These are phyloP conservation scores for Avena atlantica DNA, from an alignment of 176 grass and related monocot species.

Conservation along the genomic window DNA sequence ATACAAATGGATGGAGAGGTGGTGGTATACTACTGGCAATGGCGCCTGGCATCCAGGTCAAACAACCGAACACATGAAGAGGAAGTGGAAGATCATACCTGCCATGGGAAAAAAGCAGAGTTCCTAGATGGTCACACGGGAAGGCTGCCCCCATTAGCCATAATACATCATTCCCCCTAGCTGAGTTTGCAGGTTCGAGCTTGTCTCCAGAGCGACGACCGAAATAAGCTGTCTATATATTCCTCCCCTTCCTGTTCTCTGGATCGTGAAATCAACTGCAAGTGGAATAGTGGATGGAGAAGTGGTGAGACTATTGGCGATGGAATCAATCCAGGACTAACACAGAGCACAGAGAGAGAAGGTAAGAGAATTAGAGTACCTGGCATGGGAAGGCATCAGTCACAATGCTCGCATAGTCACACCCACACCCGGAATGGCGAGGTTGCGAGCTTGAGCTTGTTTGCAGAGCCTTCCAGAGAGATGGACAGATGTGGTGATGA, in stretches of 20 bases:
- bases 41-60: not conserved
- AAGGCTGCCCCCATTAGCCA: not conserved
- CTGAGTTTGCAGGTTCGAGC: not conserved
- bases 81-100: constrained; percentile 8
- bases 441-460: constrained; percentile 5
- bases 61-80: not conserved
- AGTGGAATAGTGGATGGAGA: not conserved
- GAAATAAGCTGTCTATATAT: not conserved
- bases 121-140: constrained; percentile 2
- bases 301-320: not conserved
- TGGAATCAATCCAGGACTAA: not conserved
- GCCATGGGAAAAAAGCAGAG: not conserved
- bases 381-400: not conserved
- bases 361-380: not conserved
- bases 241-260: not conserved
- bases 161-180: not conserved
- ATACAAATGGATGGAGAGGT: not conserved
- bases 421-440: not conserved
- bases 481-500: not conserved
- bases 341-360: not conserved
- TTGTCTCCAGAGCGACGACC: not conserved
- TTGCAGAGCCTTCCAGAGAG: not conserved
- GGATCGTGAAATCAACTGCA: not conserved
- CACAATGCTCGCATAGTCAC: not conserved
- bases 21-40: not conserved